These are phyloP conservation scores for Phytophthora melonis DNA, from an alignment of 352 stramenopile species.

Conservation along the genomic window DNA sequence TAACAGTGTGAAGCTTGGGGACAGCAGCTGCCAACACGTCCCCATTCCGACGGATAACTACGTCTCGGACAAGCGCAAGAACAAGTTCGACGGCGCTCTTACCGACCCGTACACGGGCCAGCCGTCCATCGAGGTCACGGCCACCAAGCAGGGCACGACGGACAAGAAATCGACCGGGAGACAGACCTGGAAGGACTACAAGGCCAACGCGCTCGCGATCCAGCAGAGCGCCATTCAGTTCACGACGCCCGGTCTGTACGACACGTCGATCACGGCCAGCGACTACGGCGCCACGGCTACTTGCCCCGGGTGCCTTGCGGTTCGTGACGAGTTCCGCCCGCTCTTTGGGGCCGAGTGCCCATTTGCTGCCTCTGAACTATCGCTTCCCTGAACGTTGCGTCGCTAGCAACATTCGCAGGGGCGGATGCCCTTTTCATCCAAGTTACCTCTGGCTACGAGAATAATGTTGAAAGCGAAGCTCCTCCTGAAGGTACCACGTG, in stretches of 20 bases:
- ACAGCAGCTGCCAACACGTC: conserved; percentile 12
- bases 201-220: conserved; percentile 24
- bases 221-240: conserved; percentile 44
- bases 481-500: too few species aligned
- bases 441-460: too few species aligned
- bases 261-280: conserved; percentile 43
- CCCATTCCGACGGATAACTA: conserved; percentile 69
- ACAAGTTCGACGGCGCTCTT: conserved; percentile 26
- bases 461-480: too few species aligned
- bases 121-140: conserved; percentile 22
- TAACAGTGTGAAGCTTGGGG: background rate
- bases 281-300: conserved; percentile 44
- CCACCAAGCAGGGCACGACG: background rate
- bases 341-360: background rate
- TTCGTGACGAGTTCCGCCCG: conserved; percentile 57
- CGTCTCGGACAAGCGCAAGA: conserved; percentile 47
- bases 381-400: background rate
- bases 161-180: background rate
- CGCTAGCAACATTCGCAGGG: too few species aligned
- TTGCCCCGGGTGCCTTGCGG: conserved; percentile 54
- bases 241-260: conserved; percentile 49
- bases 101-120: background rate
- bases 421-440: too few species aligned
- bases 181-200: conserved; percentile 51
- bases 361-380: too few species aligned